Base-by-base conservation (phyloP, 768 basidiomycete species). In the Xerocomus spinulosus region DNA sequence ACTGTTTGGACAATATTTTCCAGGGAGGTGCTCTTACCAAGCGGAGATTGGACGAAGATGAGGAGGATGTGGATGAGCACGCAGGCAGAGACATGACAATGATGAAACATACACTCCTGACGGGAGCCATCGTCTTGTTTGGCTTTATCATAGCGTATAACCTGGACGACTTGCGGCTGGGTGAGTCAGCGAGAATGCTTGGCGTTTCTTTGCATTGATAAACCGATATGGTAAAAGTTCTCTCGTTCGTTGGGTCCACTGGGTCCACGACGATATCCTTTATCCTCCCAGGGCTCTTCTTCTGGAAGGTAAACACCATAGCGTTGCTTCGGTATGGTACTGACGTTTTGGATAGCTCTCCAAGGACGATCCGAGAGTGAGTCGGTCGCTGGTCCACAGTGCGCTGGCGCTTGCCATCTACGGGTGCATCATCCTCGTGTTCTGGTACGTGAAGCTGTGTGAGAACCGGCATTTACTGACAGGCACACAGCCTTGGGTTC, bases 251-350 rank as follows among this genome's bases (percentile, higher is more conserved):
- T 30, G 96, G 96, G 2, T 86, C 92, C 20, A 97, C 93, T 1
- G 96, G 96, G 12, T 95, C 92, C 13, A 96, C 94, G 21, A 95
- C 93, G 17, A 92, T 98, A 49, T 93, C 91, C 2, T 98, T 97
- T 70, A 96, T 98, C 60, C 77, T 96, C 29, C 94, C 93, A 0
- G 93, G 92, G 2, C 69, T 93, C 42, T 87, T 96, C 62, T 96
- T 89, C 71, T 97, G 91, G 85, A 85, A 90, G 85, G 88, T 86
- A 55, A 55, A 70, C 25, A 47, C 51, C 52, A 46, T 41, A 40
- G 44, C 13, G 23, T 42, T 37, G 44, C 47, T 39, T 48, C 9
- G 42, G 21, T 9, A 3, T 3, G 37, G 32, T 46, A 13, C 57
- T 51, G 48, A 61, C 14, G 14, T 12, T 43, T 32, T 46, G 40